Evolutionary conservation across 2,329 filamentous ascomycete genomes (phyloP), one percentile per base, ranked within the genome.

Genomic region (Pseudogymnoascus sp.): DNA sequence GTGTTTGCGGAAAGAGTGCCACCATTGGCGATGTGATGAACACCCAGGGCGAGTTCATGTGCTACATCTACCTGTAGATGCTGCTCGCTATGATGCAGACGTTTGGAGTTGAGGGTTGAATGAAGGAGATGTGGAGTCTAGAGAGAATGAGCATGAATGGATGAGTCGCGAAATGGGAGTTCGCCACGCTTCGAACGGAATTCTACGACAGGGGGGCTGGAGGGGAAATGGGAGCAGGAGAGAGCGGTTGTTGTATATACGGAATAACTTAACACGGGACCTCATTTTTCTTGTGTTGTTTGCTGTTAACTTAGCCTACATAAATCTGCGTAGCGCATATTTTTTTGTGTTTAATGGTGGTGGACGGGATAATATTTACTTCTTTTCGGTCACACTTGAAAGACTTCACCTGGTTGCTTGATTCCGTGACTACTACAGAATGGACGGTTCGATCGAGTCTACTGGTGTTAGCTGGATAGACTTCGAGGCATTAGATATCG

Each of bases 51-150:
- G 25, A 14, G n/a, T 55, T 55, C 7, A 55, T 55, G 49, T 55
- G 49, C 49, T 55, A 55, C 49, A 33, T 55, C 49, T 55, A 55
- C 49, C 28, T 55, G 28, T 55, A 55, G n/a, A 55, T 55, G n/a
- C 49, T 55, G 14, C 14, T n/a, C 16, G 43, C 43, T 28, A 49
- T 7, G 43, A 28, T 28, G 23, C 14, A 16, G 43, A 28, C 16
- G 25, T 28, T 4, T 18, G n/a, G 28, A 11, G 49, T 33, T 18
- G 49, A 16, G 28, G 5, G 49, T 7, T 55, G 49, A 33, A 55
- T 33, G 49, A 55, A 18, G 28, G 5, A 12, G 49, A 55, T 33
- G n/a, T 55, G n/a, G 28, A 55, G n/a, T 33, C 2, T 31, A 9
- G 25, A 16, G 23, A 21, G 25, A 8, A 55, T 31, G 28, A 31